Percentiles rank a stretch among this genome's conserved stretches.
Evolutionary conservation across 1,139 yeast species (phyloP).

Genomic region (Schwanniomyces etchellsii): DNA sequence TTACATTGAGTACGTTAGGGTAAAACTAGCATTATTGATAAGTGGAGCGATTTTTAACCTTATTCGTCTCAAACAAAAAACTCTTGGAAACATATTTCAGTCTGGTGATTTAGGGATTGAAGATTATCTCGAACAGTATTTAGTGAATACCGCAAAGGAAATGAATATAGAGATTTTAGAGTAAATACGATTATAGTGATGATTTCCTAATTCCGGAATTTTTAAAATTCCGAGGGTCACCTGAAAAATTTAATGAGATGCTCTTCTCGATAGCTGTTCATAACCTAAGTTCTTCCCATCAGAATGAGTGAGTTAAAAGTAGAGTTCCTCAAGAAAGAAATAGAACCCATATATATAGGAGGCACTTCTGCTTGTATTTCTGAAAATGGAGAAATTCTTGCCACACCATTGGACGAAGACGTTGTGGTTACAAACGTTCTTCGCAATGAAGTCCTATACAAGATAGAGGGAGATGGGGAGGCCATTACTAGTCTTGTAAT

Average conservation of each 20-base stretch:
- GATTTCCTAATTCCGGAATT: no score
- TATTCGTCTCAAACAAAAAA: constrained; percentile 36
- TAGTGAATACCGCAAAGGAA: constrained; percentile 36
- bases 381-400: constrained; percentile 60
- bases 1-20: background rate
- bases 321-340: constrained; percentile 27
- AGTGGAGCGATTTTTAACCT: constrained; percentile 40
- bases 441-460: constrained; percentile 54
- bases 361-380: constrained; percentile 72
- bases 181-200: no score
- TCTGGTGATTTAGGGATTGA: constrained; percentile 40
- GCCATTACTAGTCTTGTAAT: constrained; percentile 66
- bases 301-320: constrained; percentile 25
- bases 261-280: constrained; percentile 2
- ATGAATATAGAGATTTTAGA: no score
- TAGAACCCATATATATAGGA: constrained; percentile 78
- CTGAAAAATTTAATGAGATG: constrained; percentile 9
- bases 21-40: constrained; percentile 21
- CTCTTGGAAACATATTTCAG: constrained; percentile 23
- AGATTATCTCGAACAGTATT: constrained; percentile 40
- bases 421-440: constrained; percentile 61
- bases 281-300: background rate
- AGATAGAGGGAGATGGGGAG: constrained; percentile 83
- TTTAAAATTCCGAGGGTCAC: constrained; percentile 1
- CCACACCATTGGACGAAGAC: constrained; percentile 77